Evolutionary conservation across 805 yeast species (phyloP).

Genomic region (Kodamaea kaohsiungensis): DNA sequence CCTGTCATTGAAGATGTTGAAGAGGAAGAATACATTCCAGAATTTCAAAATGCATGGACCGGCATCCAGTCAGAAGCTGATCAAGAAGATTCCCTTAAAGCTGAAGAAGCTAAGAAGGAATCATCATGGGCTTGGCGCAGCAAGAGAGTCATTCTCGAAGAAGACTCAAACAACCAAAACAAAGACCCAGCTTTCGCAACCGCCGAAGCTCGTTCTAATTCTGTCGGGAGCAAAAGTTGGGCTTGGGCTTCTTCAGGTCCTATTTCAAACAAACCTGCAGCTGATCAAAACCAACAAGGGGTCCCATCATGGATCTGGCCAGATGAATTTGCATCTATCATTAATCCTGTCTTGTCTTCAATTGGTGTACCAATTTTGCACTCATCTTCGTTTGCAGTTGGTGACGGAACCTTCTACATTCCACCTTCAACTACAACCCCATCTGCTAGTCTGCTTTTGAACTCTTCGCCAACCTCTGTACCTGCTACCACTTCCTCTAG

Average conservation of each 20-base stretch:
- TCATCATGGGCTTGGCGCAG: background rate
- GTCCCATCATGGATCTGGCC: no score
- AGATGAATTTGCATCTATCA: no score
- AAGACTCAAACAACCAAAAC: background rate
- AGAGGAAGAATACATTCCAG: background rate
- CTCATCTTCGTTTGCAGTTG: no score
- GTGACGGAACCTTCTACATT: background rate
- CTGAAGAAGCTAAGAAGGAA: background rate
- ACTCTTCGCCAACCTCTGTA: background rate
- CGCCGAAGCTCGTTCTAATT: no score
- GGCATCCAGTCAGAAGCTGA: background rate
- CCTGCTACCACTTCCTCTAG: background rate
- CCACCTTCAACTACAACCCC: background rate
- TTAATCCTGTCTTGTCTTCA: no score
- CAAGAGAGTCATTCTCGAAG: background rate
- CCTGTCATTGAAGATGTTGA: background rate
- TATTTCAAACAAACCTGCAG: no score
- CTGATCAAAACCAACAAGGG: no score
- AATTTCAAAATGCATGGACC: background rate
- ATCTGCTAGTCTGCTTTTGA: background rate
- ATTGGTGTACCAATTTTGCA: background rate
- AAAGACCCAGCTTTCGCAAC: no score
- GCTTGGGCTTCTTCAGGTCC: no score
- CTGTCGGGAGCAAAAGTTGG: no score
- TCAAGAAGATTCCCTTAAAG: background rate